Evolutionary conservation across 345 rosid genomes (phyloP).

Genomic region (Eucalyptus regnans): DNA sequence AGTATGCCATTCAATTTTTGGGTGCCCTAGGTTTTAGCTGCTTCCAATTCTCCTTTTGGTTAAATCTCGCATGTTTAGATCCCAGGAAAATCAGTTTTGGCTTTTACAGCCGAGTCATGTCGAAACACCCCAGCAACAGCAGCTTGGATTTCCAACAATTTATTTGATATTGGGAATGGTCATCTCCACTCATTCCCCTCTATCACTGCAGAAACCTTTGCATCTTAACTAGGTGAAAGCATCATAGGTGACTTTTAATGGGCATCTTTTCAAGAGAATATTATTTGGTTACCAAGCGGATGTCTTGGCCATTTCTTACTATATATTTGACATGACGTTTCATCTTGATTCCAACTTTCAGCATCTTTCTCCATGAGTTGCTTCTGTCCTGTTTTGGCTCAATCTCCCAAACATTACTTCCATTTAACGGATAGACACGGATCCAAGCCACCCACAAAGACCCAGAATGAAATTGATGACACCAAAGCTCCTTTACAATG

Average conservation of each 20-base stretch:
- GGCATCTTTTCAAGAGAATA: background rate
- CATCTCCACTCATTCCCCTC: background rate
- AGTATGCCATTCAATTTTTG: background rate
- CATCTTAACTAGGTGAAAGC: background rate
- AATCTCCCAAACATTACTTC: background rate
- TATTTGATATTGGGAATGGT: background rate
- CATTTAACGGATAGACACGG: background rate
- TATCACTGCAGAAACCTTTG: background rate
- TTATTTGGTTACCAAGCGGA: background rate
- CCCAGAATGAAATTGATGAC: background rate
- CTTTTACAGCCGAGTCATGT: background rate
- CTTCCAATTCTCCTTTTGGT: background rate
- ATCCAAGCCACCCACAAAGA: background rate
- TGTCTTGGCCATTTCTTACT: background rate
- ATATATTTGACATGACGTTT: background rate
- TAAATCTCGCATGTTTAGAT: background rate
- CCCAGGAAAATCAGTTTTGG: background rate
- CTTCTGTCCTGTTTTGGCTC: background rate
- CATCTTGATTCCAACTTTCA: background rate
- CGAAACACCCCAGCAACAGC: background rate
- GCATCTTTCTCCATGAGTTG: background rate
- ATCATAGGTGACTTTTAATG: background rate
- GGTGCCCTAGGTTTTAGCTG: background rate
- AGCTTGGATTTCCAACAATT: background rate
- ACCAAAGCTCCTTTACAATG: background rate